phyloP scores from a whole-genome alignment of 2,329 filamentous ascomycete genomes.

The Aspergillus brunneoviolaceus region DNA sequence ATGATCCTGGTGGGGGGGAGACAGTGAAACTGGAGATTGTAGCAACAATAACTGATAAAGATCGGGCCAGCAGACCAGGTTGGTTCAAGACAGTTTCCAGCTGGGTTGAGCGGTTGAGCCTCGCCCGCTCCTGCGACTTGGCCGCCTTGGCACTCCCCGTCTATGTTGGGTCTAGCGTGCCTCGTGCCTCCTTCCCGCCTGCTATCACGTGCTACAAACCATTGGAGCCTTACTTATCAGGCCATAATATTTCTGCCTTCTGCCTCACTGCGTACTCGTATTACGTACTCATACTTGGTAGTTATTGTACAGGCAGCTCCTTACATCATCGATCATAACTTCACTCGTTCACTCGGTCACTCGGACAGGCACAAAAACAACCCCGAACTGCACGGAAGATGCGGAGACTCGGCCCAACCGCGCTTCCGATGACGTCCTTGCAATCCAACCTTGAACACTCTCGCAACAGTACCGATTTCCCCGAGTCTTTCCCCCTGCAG shows the following conservation, averaged over 20 bases:
- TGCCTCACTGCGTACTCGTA: neutral
- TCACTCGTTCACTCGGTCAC: too few species aligned
- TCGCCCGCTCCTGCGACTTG: constrained; percentile 23
- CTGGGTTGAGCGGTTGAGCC: constrained; percentile 18
- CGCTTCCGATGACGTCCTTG: constrained; percentile 11
- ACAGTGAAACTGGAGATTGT: neutral
- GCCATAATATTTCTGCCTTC: neutral
- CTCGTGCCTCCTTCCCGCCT: neutral
- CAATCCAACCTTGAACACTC: neutral
- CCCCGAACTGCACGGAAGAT: neutral
- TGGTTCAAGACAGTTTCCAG: neutral
- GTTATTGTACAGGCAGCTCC: neutral
- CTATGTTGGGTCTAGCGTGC: constrained; percentile 8
- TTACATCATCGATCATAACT: too few species aligned
- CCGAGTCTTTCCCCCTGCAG: too few species aligned
- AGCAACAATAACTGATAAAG: neutral
- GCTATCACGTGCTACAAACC: neutral
- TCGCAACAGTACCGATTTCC: too few species aligned
- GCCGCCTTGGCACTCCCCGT: constrained; percentile 14
- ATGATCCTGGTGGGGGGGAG: neutral
- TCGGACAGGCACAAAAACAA: neutral
- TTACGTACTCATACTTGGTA: too few species aligned
- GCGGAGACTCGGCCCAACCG: constrained; percentile 1
- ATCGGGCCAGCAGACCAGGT: neutral
- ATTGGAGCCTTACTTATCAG: too few species aligned